Conservation (phyloP, 2,329 filamentous ascomycete genomes). For the Ophiocordyceps robertsii region DNA sequence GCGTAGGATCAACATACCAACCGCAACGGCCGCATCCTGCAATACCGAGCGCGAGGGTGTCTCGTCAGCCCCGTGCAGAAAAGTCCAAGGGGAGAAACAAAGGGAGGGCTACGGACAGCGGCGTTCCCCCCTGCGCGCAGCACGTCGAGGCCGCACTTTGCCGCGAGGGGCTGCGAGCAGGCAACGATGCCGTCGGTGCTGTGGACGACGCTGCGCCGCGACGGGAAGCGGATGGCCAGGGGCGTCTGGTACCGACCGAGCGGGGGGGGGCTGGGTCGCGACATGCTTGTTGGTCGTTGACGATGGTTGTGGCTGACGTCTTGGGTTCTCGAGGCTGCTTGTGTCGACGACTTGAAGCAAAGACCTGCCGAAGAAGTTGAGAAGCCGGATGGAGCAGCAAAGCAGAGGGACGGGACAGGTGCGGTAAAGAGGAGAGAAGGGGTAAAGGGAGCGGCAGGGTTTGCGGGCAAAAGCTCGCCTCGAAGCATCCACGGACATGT, state of each 20-base stretch:
- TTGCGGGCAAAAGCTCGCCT: too few species aligned
- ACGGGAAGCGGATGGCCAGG: constrained; percentile 54
- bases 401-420: too few species aligned
- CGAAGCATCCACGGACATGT: too few species aligned
- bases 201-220: constrained; percentile 81
- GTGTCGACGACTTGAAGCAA: too few species aligned
- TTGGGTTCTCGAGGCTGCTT: too few species aligned
- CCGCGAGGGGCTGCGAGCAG: constrained; percentile 79
- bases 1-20: constrained; percentile 36
- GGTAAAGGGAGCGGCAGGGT: too few species aligned
- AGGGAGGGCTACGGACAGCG: constrained; percentile 48
- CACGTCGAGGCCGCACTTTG: constrained; percentile 73
- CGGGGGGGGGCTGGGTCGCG: constrained; percentile 31
- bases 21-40: constrained; percentile 90
- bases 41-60: neutral
- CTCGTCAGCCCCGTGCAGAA: neutral
- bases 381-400: too few species aligned
- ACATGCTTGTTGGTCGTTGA: constrained; percentile 21
- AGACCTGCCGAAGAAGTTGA: too few species aligned
- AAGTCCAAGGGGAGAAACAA: neutral
- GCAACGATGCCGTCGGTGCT: constrained; percentile 86
- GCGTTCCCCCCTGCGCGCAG: constrained; percentile 86
- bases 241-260: constrained; percentile 29
- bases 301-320: too few species aligned
- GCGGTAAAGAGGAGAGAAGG: too few species aligned